These are phyloP conservation scores for Didymella exigua DNA, from an alignment of 2,329 filamentous ascomycete species.

Conservation along the genomic window DNA sequence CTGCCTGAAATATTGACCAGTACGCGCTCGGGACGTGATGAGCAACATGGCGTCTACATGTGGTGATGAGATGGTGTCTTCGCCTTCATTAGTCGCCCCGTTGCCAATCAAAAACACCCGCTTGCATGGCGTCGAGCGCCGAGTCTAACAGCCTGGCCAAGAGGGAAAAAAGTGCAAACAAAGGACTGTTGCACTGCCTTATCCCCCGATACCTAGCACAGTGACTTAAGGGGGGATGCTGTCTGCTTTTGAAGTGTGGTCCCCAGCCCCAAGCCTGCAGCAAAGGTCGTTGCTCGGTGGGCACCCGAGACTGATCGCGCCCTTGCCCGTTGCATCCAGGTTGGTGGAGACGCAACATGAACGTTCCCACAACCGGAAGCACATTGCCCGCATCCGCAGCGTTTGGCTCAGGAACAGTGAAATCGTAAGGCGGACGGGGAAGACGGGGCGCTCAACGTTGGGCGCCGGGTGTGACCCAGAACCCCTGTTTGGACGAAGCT, in stretches of 20 bases:
- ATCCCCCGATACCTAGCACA: constrained; percentile 1
- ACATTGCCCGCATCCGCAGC: constrained; percentile 27
- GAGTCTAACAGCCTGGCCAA: constrained; percentile 6
- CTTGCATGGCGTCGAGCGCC: constrained; percentile 7
- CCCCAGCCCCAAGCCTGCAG: constrained; percentile 14
- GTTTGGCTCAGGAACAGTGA: constrained; percentile 25
- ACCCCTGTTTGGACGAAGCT: constrained; percentile 17
- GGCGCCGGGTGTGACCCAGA: constrained; percentile 19
- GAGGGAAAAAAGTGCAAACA: constrained; percentile 4
- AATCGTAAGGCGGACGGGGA: constrained; percentile 36
- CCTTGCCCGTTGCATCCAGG: constrained; percentile 17
- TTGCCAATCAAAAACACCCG: constrained; percentile 18
- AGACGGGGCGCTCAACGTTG: constrained; percentile 27
- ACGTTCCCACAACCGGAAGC: constrained; percentile 26
- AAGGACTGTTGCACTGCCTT: constrained; percentile 17
- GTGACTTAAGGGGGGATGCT: neutral
- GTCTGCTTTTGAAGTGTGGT: constrained; percentile 10
- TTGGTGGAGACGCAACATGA: constrained; percentile 26
- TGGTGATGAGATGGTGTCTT: constrained; percentile 25
- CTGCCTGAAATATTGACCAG: constrained; percentile 7
- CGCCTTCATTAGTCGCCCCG: constrained; percentile 12
- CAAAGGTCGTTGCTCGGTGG: constrained; percentile 2
- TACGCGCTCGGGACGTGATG: constrained; percentile 16
- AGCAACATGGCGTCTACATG: constrained; percentile 18
- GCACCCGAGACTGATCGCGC: constrained; percentile 7